These are phyloP conservation scores for Raffaelea arxii DNA, from an alignment of 2,329 filamentous ascomycete genomes.

Conservation along the genomic window DNA sequence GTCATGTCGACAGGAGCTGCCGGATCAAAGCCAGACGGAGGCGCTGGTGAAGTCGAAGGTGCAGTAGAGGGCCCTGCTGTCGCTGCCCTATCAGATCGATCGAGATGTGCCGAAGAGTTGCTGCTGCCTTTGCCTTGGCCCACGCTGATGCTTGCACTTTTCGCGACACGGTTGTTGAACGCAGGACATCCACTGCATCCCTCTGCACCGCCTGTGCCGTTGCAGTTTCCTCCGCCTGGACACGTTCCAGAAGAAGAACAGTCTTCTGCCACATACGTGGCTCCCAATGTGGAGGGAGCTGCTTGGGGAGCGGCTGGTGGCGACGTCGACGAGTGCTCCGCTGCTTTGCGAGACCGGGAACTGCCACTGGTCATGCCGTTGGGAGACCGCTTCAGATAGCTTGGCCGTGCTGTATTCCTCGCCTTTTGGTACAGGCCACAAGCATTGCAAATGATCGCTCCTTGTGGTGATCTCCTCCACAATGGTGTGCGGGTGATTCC, in stretches of 20 bases:
- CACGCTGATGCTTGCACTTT: conserved; percentile 64
- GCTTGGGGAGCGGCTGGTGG: conserved; percentile 29
- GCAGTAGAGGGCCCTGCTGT: no score
- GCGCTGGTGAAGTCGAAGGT: no score
- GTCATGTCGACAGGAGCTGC: conserved; percentile 39
- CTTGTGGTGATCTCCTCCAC: conserved; percentile 87
- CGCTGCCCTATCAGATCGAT: no score
- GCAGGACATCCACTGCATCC: conserved; percentile 94
- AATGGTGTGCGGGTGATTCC: conserved; percentile 87
- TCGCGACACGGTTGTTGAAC: conserved; percentile 93
- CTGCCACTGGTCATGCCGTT: conserved; percentile 33
- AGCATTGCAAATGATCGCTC: conserved; percentile 94
- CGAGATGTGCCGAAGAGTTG: no score
- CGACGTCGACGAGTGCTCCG: conserved; percentile 26
- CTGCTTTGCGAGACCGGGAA: conserved; percentile 27
- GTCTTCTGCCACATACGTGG: conserved; percentile 70
- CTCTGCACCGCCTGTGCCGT: conserved; percentile 90
- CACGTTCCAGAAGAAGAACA: conserved; percentile 76
- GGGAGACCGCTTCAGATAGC: conserved; percentile 74
- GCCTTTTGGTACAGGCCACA: conserved; percentile 93
- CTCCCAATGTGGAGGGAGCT: conserved; percentile 32
- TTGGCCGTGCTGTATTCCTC: conserved; percentile 81
- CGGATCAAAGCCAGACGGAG: no score
- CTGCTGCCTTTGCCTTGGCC: conserved; percentile 27
- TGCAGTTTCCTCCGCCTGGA: conserved; percentile 88